A percentile compares a stretch with the other conserved stretches of the same genome.
Conservation (phyloP, 495 filamentous ascomycete genomes). For the Pyrenula aspistea region DNA sequence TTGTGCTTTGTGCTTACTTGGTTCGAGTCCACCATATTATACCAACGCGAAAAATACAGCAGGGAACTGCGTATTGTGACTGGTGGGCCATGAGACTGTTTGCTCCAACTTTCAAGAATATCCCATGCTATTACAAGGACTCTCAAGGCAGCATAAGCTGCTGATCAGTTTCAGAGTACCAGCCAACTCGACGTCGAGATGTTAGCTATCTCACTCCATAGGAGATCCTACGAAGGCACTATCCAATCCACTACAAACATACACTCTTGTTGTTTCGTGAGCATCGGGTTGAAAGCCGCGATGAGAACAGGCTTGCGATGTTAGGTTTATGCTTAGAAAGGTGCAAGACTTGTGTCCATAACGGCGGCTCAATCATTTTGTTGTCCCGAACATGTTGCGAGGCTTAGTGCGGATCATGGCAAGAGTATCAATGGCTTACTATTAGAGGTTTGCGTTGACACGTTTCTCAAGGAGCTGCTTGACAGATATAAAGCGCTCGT, state of each 20-base stretch:
- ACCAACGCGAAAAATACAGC: too few relatives aligned
- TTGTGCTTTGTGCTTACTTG: too few relatives aligned
- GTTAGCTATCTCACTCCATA: not conserved
- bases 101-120: not conserved
- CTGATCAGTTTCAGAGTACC: not conserved
- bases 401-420: too few relatives aligned
- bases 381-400: not conserved
- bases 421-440: not conserved
- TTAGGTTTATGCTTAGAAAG: not conserved
- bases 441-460: not conserved
- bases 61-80: not conserved
- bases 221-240: not conserved
- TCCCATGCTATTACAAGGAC: not conserved
- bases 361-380: not conserved
- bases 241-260: not conserved
- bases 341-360: not conserved
- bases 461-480: not conserved
- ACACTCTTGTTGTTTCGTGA: not conserved
- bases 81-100: not conserved
- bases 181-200: not conserved
- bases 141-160: not conserved
- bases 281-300: not conserved
- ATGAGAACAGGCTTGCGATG: not conserved
- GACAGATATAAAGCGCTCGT: not conserved
- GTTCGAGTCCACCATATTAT: too few relatives aligned